phyloP scores from a whole-genome alignment of 441 rosid genomes.

The Manihot esculenta region DNA sequence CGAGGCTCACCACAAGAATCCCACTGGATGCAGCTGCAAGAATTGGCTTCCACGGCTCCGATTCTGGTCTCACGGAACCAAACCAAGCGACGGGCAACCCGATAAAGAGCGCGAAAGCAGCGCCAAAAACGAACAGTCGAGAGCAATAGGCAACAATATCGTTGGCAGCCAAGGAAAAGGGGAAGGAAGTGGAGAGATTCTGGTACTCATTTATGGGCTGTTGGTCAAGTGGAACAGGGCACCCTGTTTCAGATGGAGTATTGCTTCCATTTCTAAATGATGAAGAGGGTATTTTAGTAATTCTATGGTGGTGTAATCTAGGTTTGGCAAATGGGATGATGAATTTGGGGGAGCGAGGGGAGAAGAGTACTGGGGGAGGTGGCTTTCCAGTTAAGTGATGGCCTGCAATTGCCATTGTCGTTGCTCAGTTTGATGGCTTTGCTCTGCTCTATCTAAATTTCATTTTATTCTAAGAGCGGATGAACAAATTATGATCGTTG shows the following conservation, averaged over 20 bases:
- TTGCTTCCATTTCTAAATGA: slow-evolving; percentile 53
- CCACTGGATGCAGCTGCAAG: slow-evolving; percentile 75
- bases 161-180: slow-evolving; percentile 76
- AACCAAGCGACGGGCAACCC: slow-evolving; percentile 90
- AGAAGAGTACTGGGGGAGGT: slow-evolving; percentile 6
- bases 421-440: background rate
- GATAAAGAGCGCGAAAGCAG: slow-evolving; percentile 64
- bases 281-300: slow-evolving; percentile 28
- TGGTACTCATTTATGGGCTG: slow-evolving; percentile 84
- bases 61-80: slow-evolving; percentile 61
- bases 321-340: slow-evolving; percentile 22
- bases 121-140: slow-evolving; percentile 63
- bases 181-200: slow-evolving; percentile 75
- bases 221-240: slow-evolving; percentile 81
- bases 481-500: too few species aligned
- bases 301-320: slow-evolving; percentile 24
- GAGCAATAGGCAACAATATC: slow-evolving; percentile 54
- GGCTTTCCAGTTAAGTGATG: slow-evolving; percentile 29
- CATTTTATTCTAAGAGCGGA: background rate
- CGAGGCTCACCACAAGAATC: slow-evolving; percentile 65
- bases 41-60: slow-evolving; percentile 56
- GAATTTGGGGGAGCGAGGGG: slow-evolving; percentile 1
- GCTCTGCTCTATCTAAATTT: background rate
- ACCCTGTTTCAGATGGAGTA: slow-evolving; percentile 64
- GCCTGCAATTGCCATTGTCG: slow-evolving; percentile 31